Base-by-base conservation (phyloP, 345 rosid genomes). In the Sisymbrium irio region DNA sequence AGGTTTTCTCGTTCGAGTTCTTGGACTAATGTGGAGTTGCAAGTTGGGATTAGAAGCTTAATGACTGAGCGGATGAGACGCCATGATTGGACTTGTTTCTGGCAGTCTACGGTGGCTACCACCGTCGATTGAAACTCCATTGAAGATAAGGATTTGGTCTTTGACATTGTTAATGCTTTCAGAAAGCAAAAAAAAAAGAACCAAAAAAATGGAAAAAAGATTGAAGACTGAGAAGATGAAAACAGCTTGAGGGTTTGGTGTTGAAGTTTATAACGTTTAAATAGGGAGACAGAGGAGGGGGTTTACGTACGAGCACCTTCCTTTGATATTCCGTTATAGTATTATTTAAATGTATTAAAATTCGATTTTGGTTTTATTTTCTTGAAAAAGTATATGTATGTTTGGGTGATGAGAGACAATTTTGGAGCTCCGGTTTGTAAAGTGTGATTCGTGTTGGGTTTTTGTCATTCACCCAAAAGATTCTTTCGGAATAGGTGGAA, bases 41-140 rank as follows among this genome's bases (percentile, higher is more conserved):
- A 90, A 50, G 62, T 79, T 19, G 96, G 96, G 53, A 90, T 83
- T 9, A 90, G 85, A 42, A 88, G 86, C 65, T 78, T 55, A 4
- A 84, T 40, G 28, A 90, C 77, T 32, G 83, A 85, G 0, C 89
- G 88, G 19, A 88, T 83, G 44, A 90, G 81, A 72, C 87, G 77
- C 93, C 93, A 90, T 35, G 93, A 90, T 4, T 84, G 89, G 69
- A 90, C 91, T 69, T 90, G 93, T 73, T 88, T 90, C 30, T 90
- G 85, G 80, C 96, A 90, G 66, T 90, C 93, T 10, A 88, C 88
- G 13, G 88, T 60, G 73, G 89, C 75, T 42, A 84, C 83, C 35
- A 62, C 79, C 65, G 75, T 62, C 57, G 81, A 25, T n/a, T 56
- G 72, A 57, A 77, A 69, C 36, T 84, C 73, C 63, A 35, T 65